phyloP scores from a whole-genome alignment of 2,329 filamentous ascomycete genomes.

The Botrytis elliptica region DNA sequence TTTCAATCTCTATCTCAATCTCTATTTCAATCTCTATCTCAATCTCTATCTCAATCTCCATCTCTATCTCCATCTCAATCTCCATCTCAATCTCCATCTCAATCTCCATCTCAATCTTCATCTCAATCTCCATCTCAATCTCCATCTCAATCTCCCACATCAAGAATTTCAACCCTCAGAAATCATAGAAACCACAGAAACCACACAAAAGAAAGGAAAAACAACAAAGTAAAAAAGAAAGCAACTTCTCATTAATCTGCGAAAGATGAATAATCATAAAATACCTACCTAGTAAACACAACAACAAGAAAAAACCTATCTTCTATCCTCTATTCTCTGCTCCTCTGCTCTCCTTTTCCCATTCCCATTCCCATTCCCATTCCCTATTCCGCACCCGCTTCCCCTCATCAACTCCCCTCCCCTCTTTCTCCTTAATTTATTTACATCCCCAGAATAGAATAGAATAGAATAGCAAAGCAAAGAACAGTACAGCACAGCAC shows the following conservation, averaged over 20 bases:
- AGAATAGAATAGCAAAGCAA: too few species aligned
- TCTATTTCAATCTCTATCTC: neutral
- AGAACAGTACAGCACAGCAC: neutral
- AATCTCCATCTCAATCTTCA: neutral
- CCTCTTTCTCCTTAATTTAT: too few species aligned
- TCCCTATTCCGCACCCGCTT: neutral
- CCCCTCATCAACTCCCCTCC: too few species aligned
- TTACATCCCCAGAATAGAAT: neutral
- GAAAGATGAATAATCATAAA: neutral
- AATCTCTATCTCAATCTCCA: neutral
- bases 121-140: neutral
- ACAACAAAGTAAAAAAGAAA: fast-evolving
- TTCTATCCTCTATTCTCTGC: neutral
- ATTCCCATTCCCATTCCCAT: neutral
- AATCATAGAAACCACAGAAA: neutral
- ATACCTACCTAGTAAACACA: neutral
- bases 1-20: neutral
- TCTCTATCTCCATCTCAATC: too few species aligned
- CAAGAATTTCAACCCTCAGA: neutral
- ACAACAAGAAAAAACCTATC: neutral
- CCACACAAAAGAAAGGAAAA: neutral
- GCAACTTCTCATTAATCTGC: fast-evolving
- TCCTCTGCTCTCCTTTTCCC: too few species aligned
- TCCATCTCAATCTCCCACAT: neutral
- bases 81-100: neutral